These are phyloP conservation scores for Monosporascus sp. DNA, from an alignment of 2,329 filamentous ascomycete genomes.

Conservation along the genomic window DNA sequence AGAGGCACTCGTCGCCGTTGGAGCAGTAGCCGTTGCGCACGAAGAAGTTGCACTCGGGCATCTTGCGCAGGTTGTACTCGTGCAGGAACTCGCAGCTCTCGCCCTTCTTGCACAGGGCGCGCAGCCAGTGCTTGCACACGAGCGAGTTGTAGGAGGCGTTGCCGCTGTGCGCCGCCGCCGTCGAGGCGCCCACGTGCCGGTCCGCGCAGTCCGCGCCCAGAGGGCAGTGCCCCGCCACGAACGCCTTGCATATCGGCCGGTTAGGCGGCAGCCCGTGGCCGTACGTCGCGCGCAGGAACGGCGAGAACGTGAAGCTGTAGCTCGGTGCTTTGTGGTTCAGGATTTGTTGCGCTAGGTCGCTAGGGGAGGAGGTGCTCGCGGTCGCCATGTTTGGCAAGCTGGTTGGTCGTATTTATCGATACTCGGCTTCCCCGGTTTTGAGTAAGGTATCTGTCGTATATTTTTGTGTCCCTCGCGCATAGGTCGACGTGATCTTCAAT, in stretches of 20 bases:
- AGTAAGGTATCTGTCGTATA: neutral
- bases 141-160: conserved; percentile 66
- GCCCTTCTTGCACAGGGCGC: conserved; percentile 95
- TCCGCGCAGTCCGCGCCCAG: conserved; percentile 80
- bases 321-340: conserved; percentile 50
- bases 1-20: conserved; percentile 94
- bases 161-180: conserved; percentile 31
- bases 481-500: neutral
- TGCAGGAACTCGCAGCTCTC: conserved; percentile 96
- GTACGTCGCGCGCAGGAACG: conserved; percentile 78
- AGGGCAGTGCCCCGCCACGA: conserved; percentile 80
- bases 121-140: conserved; percentile 98
- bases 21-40: conserved; percentile 89
- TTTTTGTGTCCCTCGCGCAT: neutral
- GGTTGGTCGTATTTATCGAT: conserved; percentile 8
- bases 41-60: conserved; percentile 98
- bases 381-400: conserved; percentile 18
- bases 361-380: conserved; percentile 15
- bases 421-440: too few relatives aligned
- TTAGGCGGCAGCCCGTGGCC: conserved; percentile 77
- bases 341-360: conserved; percentile 39
- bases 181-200: conserved; percentile 56
- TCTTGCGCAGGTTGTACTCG: conserved; percentile 96
- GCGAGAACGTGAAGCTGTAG: conserved; percentile 77
- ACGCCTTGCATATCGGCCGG: conserved; percentile 79